Base-by-base conservation (phyloP, 179 eudicot species). In the Beta corolliflora region DNA sequence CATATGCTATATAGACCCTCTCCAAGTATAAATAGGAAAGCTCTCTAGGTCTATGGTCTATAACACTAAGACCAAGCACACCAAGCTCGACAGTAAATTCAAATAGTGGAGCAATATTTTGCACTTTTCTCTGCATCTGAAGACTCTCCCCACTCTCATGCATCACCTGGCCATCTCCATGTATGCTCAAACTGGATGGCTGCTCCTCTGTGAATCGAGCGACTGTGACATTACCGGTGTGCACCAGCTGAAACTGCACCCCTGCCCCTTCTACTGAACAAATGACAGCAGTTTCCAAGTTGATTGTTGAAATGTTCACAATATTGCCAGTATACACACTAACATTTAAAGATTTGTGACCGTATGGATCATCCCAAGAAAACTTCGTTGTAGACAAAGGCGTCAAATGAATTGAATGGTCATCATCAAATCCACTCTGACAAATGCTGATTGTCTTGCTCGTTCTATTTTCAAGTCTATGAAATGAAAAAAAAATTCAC, bases 321-420 rank as follows among this genome's bases (percentile, higher is more conserved):
- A 31, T 76, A 84, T 36, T 69, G 76, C 77, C 93, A 67, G 65
- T 72, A 80, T 80, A 81, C 45, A 93, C 80, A 84, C 89, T 86
- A 75, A 89, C 83, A 80, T 93, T 92, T 65, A 92, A 80, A 76
- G 87, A 29, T 84, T 89, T 94, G 79, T 90, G 88, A 67, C 95
- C 98, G 84, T 96, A 96, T 6, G 98, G 98, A 83, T 96, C 91
- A 68, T 91, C 97, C 99, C 93, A 96, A 21, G 92, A 85, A 84
- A 94, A 96, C 54, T 89, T 92, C 73, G 86, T 87, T 3, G 97
- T 93, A 66, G 98, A 91, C 73, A 88, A 90, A 77, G 99, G 97
- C 70, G 84, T 84, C 81, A 96, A 83, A 76, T 81, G 81, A 77
- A 89, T 82, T 91, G 93, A 94, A 45, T 90, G 79, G 82, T 93